Evolutionary conservation across 129 eudicot species (phyloP), one percentile per base, ranked within the genome.

Genomic region (Helianthus tuberosus): DNA sequence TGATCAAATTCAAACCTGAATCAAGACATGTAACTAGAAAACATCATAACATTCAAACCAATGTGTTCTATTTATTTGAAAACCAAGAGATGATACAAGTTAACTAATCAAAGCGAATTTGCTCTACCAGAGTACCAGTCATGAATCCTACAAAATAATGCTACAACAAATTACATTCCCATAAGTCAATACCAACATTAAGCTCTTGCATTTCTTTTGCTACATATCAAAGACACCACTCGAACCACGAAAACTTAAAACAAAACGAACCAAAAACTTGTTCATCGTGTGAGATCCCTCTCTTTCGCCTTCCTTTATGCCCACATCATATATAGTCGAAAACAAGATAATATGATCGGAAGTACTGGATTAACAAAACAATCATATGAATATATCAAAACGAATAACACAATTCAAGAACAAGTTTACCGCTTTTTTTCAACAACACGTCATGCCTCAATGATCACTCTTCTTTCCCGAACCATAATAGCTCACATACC

Each of bases 381-480:
- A 86, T 74, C 70, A 74, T 75, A 50, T 54, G 83, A 76, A 85
- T 75, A 85, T 80, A 86, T 80, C 77, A 72, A 79, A 81, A 76
- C 62, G 80, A 89, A 81, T 82, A 86, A 52, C 79, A 78, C 79
- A 78, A 76, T 79, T 80, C 82, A 66, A 71, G 76, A 75, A 75
- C 78, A 72, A 64, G 72, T 84, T 75, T 85, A 81, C 81, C 80
- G 23, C 79, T 52, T 58, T 65, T 32, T 12, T 35, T 43, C 55
- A 43, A 36, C 41, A 20, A 14, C 17, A 20, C 15, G 43, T 48
- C 52, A n/a, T 53, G 70, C 64, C 68, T 89, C 81, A 89, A 55
- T 82, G 86, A 54, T 71, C 80, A 64, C 83, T 86, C 83, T 75
- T 89, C 84, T 89, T 84, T 32, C 84, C 88, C 12, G 81, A 74